These are phyloP conservation scores for Fraxinus nigra DNA, from an alignment of 305 asterid species.

Conservation along the genomic window DNA sequence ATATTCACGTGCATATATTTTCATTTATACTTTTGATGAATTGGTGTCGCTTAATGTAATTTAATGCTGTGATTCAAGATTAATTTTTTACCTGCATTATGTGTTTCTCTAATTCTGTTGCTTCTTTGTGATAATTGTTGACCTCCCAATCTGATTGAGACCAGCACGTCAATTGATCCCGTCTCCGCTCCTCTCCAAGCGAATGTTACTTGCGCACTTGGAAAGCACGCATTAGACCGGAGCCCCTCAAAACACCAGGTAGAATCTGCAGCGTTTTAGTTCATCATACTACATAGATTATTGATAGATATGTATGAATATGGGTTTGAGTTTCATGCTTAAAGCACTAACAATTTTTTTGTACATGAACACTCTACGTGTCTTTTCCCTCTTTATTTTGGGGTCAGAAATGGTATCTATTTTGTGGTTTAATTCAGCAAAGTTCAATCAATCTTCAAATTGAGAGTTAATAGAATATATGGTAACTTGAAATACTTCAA, in stretches of 20 bases:
- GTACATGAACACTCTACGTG: neutral
- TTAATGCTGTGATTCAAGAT: neutral
- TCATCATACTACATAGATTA: neutral
- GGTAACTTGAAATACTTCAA: neutral
- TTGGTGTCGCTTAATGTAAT: neutral
- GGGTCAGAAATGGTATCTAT: neutral
- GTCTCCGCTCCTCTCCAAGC: neutral
- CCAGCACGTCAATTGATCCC: neutral
- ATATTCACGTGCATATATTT: neutral
- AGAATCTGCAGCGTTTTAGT: neutral
- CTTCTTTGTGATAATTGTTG: neutral
- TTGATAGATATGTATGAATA: neutral
- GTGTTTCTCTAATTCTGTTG: neutral
- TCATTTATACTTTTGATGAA: neutral
- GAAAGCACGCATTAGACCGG: neutral
- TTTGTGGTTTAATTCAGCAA: neutral
- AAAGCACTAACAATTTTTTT: neutral
- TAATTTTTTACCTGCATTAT: neutral
- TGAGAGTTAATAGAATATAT: neutral
- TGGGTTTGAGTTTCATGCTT: neutral
- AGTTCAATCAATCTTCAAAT: neutral
- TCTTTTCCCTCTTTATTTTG: neutral
- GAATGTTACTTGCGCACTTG: neutral
- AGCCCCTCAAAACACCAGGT: neutral
- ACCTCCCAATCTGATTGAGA: neutral